Percentiles rank a stretch among this genome's conserved stretches.
phyloP scores from a whole-genome alignment of 257 asterid genomes.

The Cynanchum wilfordii region DNA sequence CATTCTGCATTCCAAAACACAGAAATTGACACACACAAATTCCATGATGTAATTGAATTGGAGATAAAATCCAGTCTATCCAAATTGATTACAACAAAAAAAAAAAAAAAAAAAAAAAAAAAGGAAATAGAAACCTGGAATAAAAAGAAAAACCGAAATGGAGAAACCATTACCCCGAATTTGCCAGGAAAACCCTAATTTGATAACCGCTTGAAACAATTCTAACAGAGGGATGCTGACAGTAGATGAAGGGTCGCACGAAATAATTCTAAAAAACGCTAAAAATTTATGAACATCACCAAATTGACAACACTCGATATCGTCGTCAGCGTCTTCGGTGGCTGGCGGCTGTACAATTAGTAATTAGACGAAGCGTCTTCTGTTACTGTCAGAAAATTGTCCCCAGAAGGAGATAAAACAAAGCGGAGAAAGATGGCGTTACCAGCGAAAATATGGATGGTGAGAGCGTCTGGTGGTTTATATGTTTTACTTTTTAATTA shows the following conservation, averaged over 20 bases:
- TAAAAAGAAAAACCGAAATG: not conserved
- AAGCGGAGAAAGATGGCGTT: not conserved
- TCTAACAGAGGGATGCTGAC: not conserved
- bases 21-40: not conserved
- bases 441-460: not conserved
- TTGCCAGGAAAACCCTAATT: conserved; percentile 12
- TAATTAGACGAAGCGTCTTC: not conserved
- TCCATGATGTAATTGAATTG: not conserved
- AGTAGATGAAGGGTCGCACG: not conserved
- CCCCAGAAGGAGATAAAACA: not conserved
- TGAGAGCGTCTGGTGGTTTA: not conserved
- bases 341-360: not conserved
- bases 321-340: not conserved
- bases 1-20: not conserved
- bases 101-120: too few relatives aligned
- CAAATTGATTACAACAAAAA: not conserved
- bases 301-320: not conserved
- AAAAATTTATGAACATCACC: not conserved
- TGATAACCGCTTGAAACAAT: not conserved
- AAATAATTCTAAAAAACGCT: not conserved
- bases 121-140: not conserved
- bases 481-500: not conserved
- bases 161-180: not conserved
- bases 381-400: not conserved
- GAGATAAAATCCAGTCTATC: not conserved